Percentiles rank a stretch among this genome's conserved stretches.
Conservation (phyloP, 2,329 filamentous ascomycete genomes). For the Colletotrichum lindemuthianum region DNA sequence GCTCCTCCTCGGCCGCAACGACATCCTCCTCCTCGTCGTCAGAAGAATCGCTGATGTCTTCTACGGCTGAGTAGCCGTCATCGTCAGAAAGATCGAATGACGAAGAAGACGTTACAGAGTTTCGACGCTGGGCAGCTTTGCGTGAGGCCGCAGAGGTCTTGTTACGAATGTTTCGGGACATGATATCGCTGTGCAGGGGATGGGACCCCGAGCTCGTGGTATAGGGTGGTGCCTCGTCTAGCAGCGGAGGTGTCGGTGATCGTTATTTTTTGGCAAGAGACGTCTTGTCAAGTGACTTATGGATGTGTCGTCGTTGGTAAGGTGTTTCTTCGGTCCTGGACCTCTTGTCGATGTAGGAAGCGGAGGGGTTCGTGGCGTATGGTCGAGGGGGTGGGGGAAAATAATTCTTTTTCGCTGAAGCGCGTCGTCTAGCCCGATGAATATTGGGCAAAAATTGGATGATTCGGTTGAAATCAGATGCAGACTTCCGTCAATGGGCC, state of each 20-base stretch:
- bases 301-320: not conserved
- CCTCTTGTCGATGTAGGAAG: not conserved
- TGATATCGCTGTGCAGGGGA: conserved; percentile 43
- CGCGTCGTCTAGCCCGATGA: conserved; percentile 29
- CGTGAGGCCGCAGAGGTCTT: conserved; percentile 55
- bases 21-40: conserved; percentile 84
- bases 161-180: conserved; percentile 65
- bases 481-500: conserved; percentile 50
- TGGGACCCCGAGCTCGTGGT: conserved; percentile 24
- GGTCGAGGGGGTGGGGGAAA: conserved; percentile 5
- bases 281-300: too few species aligned
- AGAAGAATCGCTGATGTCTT: conserved; percentile 80
- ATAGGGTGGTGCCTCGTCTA: conserved; percentile 28
- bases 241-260: too few species aligned
- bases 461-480: conserved; percentile 44
- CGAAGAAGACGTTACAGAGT: conserved; percentile 64
- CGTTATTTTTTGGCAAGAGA: too few species aligned
- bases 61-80: conserved; percentile 78
- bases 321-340: not conserved
- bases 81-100: conserved; percentile 72
- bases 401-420: conserved; percentile 18
- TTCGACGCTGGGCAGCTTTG: conserved; percentile 59
- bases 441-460: conserved; percentile 23
- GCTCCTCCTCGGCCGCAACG: conserved; percentile 79
- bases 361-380: conserved; percentile 8